Percentiles rank a stretch among this genome's conserved stretches.
Conservation (phyloP, 495 filamentous ascomycete species). For the Podospora anserina region DNA sequence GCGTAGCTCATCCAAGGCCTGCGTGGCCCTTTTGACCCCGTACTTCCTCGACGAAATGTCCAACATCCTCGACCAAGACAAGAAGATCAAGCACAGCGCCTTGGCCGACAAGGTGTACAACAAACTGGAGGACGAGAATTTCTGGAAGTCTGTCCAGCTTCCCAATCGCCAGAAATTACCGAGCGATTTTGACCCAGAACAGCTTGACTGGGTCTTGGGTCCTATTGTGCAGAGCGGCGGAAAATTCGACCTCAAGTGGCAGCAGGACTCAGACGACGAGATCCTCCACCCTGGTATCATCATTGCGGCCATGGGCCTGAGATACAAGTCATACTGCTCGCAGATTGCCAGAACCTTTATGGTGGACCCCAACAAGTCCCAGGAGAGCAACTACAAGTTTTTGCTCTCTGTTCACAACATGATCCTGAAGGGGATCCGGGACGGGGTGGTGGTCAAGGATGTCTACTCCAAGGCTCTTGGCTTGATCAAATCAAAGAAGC, state of each 20-base stretch:
- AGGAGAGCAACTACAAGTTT: conserved; percentile 93
- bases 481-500: conserved; percentile 79
- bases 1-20: conserved; percentile 87
- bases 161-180: conserved; percentile 70
- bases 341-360: conserved; percentile 89
- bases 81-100: conserved; percentile 87
- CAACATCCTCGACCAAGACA: conserved; percentile 85
- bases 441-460: conserved; percentile 83
- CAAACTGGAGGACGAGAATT: conserved; percentile 90
- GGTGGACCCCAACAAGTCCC: conserved; percentile 91
- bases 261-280: conserved; percentile 68
- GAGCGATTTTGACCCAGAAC: conserved; percentile 78
- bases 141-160: conserved; percentile 75
- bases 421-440: conserved; percentile 83
- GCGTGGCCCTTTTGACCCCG: conserved; percentile 84
- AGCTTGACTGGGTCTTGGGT: conserved; percentile 89
- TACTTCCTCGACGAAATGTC: conserved; percentile 99
- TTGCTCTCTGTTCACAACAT: conserved; percentile 79
- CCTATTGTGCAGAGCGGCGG: conserved; percentile 96
- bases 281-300: conserved; percentile 93
- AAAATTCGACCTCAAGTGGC: conserved; percentile 83
- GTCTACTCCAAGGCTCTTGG: conserved; percentile 83
- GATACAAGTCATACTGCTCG: conserved; percentile 92
- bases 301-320: conserved; percentile 80
- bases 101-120: conserved; percentile 78